These are phyloP conservation scores for Monilinia polystroma DNA, from an alignment of 2,329 filamentous ascomycete species.

Conservation along the genomic window DNA sequence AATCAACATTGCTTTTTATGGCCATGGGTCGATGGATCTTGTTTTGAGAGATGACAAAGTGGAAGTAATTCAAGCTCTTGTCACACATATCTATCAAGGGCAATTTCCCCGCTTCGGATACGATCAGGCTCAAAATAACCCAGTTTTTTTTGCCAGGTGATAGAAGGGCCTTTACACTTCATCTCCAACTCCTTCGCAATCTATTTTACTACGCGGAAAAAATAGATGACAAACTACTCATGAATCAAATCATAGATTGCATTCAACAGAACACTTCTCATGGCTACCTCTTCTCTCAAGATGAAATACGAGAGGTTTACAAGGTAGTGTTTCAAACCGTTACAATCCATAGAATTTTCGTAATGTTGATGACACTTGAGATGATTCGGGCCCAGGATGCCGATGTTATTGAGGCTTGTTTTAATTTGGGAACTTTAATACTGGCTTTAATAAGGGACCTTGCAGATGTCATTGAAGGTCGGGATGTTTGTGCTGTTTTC, in stretches of 20 bases:
- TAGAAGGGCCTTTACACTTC: background rate
- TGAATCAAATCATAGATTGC: background rate
- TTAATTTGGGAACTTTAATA: background rate
- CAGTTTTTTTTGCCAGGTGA: too few species aligned
- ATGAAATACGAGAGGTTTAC: background rate
- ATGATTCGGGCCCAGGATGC: background rate
- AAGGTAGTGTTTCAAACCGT: too few species aligned
- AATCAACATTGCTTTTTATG: too few species aligned
- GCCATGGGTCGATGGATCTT: background rate
- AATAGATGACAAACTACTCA: background rate
- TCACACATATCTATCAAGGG: background rate
- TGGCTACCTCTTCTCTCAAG: background rate
- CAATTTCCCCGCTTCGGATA: background rate
- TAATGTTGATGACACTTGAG: too few species aligned
- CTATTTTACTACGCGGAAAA: background rate
- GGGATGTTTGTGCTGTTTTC: rapidly evolving
- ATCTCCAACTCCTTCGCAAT: too few species aligned
- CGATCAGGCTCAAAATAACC: too few species aligned
- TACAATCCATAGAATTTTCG: too few species aligned
- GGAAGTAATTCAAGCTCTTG: background rate
- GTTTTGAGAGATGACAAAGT: background rate
- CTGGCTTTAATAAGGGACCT: background rate
- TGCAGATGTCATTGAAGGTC: background rate
- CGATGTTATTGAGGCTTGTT: background rate
- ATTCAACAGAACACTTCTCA: background rate